These are phyloP conservation scores for Penicillium subrubescens DNA, from an alignment of 495 filamentous ascomycete species.

Conservation along the genomic window DNA sequence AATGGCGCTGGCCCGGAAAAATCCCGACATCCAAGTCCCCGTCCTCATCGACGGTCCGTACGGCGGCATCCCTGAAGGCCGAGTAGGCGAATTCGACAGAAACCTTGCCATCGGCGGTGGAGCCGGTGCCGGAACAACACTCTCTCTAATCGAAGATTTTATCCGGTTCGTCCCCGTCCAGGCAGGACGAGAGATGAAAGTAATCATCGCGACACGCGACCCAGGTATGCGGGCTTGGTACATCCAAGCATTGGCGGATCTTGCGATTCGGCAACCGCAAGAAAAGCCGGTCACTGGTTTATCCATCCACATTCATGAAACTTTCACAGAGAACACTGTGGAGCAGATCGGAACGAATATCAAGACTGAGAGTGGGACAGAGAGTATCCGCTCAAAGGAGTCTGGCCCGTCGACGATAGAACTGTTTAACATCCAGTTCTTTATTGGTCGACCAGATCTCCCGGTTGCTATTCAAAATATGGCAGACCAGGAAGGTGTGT, in stretches of 20 bases:
- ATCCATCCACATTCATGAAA: conserved; percentile 25
- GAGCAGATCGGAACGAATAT: background rate
- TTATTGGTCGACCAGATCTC: conserved; percentile 19
- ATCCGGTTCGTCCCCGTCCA: conserved; percentile 2
- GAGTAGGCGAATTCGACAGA: conserved; percentile 28
- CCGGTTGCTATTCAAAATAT: conserved; percentile 8
- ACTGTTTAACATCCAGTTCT: conserved; percentile 19
- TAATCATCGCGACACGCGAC: conserved; percentile 31
- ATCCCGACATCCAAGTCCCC: conserved; percentile 26
- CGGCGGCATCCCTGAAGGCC: conserved; percentile 34
- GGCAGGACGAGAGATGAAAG: conserved; percentile 18
- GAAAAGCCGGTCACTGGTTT: conserved; percentile 13
- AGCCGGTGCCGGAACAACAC: conserved; percentile 46
- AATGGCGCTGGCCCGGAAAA: conserved; percentile 26
- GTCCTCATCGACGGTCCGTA: conserved; percentile 49
- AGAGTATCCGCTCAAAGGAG: conserved; percentile 15
- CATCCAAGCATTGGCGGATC: conserved; percentile 23
- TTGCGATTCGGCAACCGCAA: conserved; percentile 16
- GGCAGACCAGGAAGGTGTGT: conserved; percentile 7
- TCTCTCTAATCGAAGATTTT: conserved; percentile 45
- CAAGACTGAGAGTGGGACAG: background rate
- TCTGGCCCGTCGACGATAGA: conserved; percentile 7
- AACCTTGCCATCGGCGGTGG: conserved; percentile 49
- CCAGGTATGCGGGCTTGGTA: conserved; percentile 30
- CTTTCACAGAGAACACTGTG: background rate